phyloP scores from a whole-genome alignment of 441 rosid genomes.

The Gossypium schwendimanii region DNA sequence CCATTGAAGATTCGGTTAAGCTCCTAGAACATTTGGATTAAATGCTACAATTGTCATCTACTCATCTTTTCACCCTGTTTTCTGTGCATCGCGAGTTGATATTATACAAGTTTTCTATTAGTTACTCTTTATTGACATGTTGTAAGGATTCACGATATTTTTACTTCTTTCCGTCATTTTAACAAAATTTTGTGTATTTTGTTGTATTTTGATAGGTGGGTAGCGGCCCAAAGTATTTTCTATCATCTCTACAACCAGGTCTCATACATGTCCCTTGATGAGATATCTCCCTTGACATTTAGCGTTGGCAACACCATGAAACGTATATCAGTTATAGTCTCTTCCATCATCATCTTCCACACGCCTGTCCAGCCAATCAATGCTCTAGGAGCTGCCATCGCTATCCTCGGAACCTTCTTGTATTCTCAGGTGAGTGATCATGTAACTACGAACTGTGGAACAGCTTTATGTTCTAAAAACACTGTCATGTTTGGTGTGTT shows the following conservation, averaged over 20 bases:
- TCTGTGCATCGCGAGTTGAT: neutral
- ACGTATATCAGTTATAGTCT: conserved; percentile 69
- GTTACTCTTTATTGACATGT: neutral
- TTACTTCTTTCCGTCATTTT: neutral
- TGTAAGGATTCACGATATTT: neutral
- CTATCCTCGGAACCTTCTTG: conserved; percentile 71
- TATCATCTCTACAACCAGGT: conserved; percentile 65
- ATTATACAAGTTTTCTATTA: neutral
- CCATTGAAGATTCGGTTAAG: neutral
- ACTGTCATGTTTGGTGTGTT: neutral
- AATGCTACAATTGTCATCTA: neutral
- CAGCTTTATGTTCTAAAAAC: neutral
- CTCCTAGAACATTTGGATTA: neutral
- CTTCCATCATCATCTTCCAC: conserved; percentile 69
- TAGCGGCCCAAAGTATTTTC: conserved; percentile 64
- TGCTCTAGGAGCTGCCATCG: conserved; percentile 69
- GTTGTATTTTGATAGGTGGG: conserved; percentile 41
- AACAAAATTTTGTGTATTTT: conserved; percentile 17
- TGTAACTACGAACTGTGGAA: neutral
- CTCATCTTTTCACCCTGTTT: neutral
- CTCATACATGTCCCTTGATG: conserved; percentile 66
- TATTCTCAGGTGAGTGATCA: conserved; percentile 52
- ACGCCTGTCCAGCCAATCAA: conserved; percentile 68
- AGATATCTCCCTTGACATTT: conserved; percentile 69
- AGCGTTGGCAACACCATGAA: conserved; percentile 72